phyloP scores from a whole-genome alignment of 441 rosid genomes.

The Capsella rubella region DNA sequence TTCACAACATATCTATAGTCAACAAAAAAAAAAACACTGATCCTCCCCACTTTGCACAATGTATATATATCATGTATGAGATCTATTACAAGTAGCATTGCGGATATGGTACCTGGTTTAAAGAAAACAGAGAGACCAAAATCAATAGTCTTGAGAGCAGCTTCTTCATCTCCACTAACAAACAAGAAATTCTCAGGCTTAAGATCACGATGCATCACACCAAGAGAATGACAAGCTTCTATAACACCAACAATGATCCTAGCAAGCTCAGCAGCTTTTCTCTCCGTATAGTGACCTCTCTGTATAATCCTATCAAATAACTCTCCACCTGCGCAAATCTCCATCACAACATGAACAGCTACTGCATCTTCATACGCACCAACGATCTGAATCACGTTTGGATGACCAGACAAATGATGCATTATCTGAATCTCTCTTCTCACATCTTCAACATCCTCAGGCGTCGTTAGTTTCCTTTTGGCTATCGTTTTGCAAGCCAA shows the following conservation, averaged over 20 bases:
- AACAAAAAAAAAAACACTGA: not conserved
- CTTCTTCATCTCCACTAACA: constrained; percentile 70
- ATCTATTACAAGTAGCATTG: not conserved
- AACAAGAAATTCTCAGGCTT: constrained; percentile 98
- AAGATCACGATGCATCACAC: constrained; percentile 96
- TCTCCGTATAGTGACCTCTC: constrained; percentile 88
- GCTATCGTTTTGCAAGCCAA: constrained; percentile 88
- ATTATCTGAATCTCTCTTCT: constrained; percentile 96
- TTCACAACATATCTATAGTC: constrained; percentile 8
- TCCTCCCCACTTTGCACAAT: not conserved
- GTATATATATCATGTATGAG: not conserved
- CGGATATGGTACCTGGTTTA: constrained; percentile 64
- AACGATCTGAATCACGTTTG: constrained; percentile 81
- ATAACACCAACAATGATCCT: constrained; percentile 84
- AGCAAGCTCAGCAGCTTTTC: constrained; percentile 87
- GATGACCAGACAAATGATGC: constrained; percentile 95
- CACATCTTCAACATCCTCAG: constrained; percentile 89
- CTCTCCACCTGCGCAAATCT: constrained; percentile 95
- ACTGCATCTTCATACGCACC: constrained; percentile 93
- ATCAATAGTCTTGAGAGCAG: constrained; percentile 83
- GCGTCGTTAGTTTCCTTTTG: constrained; percentile 74
- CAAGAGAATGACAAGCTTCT: constrained; percentile 91
- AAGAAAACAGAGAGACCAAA: constrained; percentile 96
- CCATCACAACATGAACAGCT: constrained; percentile 92
- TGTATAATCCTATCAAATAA: constrained; percentile 92